These are phyloP conservation scores for Solanum tarapatanum DNA, from an alignment of 257 asterid species.

Conservation along the genomic window DNA sequence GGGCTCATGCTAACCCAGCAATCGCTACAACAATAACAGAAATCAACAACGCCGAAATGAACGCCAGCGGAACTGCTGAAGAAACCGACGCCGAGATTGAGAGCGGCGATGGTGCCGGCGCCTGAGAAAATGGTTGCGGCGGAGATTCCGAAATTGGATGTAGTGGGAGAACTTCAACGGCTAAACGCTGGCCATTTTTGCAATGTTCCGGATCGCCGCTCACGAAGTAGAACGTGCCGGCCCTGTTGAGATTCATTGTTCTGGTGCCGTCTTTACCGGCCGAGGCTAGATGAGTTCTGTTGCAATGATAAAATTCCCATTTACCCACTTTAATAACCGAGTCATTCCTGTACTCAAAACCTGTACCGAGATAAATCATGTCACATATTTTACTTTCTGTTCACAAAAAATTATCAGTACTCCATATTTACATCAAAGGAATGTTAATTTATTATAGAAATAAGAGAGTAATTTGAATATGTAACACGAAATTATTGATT, in stretches of 20 bases:
- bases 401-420: rapidly evolving
- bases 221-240: conserved; percentile 38
- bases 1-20: not conserved
- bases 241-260: conserved; percentile 25
- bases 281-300: conserved; percentile 29
- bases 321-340: conserved; percentile 52
- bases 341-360: conserved; percentile 63
- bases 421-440: not conserved
- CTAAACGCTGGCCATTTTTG: conserved; percentile 38
- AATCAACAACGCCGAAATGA: not conserved
- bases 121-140: not conserved
- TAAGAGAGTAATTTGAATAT: not conserved
- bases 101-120: conserved; percentile 22
- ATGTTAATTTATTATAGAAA: not conserved
- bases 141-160: conserved; percentile 14
- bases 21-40: not conserved
- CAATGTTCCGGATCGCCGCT: conserved; percentile 55
- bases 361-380: conserved; percentile 4
- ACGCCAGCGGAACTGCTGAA: not conserved
- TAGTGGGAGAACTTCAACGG: conserved; percentile 34
- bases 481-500: not conserved
- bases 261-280: conserved; percentile 50
- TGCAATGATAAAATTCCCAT: conserved; percentile 75
- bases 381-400: not conserved
- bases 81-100: conserved; percentile 3